Evolutionary conservation across 2,329 filamentous ascomycete species (phyloP).

Genomic region (Hymenoscyphus linearis): DNA sequence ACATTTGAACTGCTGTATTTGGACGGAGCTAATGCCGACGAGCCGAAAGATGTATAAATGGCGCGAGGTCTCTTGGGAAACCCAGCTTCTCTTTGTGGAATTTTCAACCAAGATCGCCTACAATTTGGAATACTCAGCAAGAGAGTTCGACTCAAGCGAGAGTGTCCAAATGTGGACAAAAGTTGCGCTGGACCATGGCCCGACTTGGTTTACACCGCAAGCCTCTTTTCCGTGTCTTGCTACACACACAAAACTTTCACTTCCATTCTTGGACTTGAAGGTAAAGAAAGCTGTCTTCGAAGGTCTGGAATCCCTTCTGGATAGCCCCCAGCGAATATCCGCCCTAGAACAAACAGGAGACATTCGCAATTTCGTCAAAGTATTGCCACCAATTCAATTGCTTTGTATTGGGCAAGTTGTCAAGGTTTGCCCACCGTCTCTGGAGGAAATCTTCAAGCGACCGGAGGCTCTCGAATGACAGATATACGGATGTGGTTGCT

Average conservation of each 20-base stretch:
- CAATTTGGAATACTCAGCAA: no score
- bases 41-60: background rate
- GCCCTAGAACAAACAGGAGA: constrained; percentile 26
- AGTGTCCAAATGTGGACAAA: no score
- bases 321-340: background rate
- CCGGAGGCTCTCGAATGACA: constrained; percentile 26
- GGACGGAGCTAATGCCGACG: background rate
- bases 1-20: constrained; percentile 1
- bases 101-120: background rate
- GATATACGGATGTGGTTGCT: constrained; percentile 17
- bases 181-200: no score
- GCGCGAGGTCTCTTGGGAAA: background rate
- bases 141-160: no score
- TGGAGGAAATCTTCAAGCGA: constrained; percentile 24
- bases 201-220: no score
- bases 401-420: constrained; percentile 10
- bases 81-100: no score
- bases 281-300: background rate
- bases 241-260: background rate
- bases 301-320: background rate
- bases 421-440: constrained; percentile 22
- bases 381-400: constrained; percentile 25
- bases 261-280: background rate
- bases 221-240: background rate
- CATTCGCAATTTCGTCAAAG: constrained; percentile 26